Evolutionary conservation across 2,329 filamentous ascomycete genomes (phyloP), one percentile per base, ranked within the genome.

Genomic region (Hypoxylon sp.): DNA sequence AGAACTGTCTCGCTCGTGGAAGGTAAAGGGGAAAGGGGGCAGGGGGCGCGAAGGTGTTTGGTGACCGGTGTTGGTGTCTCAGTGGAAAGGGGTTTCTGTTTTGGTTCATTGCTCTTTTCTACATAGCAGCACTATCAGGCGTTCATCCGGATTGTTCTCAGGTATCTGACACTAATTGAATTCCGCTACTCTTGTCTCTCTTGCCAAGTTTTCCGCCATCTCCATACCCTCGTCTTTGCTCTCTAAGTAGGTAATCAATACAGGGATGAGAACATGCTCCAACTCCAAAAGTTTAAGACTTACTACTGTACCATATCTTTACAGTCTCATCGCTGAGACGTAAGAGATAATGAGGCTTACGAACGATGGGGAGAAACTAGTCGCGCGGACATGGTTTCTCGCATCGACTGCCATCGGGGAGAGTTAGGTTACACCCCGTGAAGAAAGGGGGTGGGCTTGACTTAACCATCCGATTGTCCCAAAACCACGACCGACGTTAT

Each of bases 41-140:
- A 29, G n/a, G 29, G 35, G 63, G 67, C 63, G 63, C 51, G 57
- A 63, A 61, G 67, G 67, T 70, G 67, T 70, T 62, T 56, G 67
- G 67, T 62, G 60, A 65, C 52, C 48, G 57, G 67, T 66, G 62
- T 68, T 56, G 22, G 53, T 63, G 35, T 68, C 53, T 55, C 37
- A 54, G 51, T 46, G 67, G 51, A 64, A 67, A 59, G 58, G 58
- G 63, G 63, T 55, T 62, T 44, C 37, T 60, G 48, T 63, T 46
- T 54, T 22, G 52, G 52, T 39, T 64, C 56, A 53, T 65, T 62
- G 31, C 44, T 48, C 35, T 53, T 17, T 56, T 61, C 37, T 55
- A 55, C 59, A 67, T 59, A 63, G 54, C 54, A 64, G 61, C 60
- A 70, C 67, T 63, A 67, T 67, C 46, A 39, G 64, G 67, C 63